Conservation (phyloP, 2,329 filamentous ascomycete species). For the Hypoxylon sp. region DNA sequence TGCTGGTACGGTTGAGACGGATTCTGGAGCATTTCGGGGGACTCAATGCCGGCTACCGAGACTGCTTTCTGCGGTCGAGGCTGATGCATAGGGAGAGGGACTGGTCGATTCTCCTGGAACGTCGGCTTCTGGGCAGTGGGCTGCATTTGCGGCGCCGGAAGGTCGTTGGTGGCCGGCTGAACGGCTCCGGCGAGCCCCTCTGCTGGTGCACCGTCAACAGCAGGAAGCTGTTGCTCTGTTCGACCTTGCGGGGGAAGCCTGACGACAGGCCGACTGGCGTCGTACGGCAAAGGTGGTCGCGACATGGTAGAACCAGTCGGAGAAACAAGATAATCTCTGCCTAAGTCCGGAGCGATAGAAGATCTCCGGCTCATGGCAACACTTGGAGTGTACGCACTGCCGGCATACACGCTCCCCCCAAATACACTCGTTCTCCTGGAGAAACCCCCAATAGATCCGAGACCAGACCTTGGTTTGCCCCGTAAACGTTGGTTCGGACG, state of each 20-base stretch:
- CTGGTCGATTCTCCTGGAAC: constrained; percentile 69
- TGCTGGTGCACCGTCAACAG: constrained; percentile 44
- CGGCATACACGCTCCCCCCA: constrained; percentile 73
- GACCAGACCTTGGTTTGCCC: constrained; percentile 80
- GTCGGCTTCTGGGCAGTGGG: constrained; percentile 71
- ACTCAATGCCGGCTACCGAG: constrained; percentile 93
- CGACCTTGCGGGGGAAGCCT: constrained; percentile 78
- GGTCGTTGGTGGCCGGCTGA: constrained; percentile 64
- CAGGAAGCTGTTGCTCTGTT: constrained; percentile 50
- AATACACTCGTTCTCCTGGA: constrained; percentile 90
- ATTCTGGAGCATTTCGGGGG: constrained; percentile 72
- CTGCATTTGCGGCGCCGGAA: constrained; percentile 71
- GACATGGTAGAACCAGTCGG: constrained; percentile 85
- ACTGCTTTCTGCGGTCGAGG: constrained; percentile 95
- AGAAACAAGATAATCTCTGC: constrained; percentile 82
- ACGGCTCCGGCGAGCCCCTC: constrained; percentile 44
- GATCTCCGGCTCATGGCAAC: constrained; percentile 90
- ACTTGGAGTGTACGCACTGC: constrained; percentile 88
- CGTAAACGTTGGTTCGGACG: constrained; percentile 88
- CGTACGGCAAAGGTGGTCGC: constrained; percentile 72
- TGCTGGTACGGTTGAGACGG: constrained; percentile 74
- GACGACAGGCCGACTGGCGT: constrained; percentile 80
- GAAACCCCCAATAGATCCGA: constrained; percentile 75
- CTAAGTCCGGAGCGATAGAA: constrained; percentile 77
- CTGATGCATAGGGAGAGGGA: constrained; percentile 84